Base-by-base conservation (phyloP, 148 eudicot species). In the Polygonum aviculare region DNA sequence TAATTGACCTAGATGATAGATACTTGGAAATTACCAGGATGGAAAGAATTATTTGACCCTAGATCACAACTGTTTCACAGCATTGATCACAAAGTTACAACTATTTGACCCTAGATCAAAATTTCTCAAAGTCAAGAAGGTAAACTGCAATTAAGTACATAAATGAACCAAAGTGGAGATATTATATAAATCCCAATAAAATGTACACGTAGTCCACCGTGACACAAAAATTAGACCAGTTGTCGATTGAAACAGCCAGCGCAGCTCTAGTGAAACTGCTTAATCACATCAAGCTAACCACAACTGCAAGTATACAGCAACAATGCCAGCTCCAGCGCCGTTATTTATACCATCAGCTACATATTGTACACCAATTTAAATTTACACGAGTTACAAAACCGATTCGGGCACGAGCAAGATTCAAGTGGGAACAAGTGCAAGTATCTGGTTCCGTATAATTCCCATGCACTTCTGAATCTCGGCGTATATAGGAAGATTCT, bases 401-500 rank as follows among this genome's bases (percentile, higher is more conserved):
- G 72, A 38, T 55, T 60, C 35, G 4, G 65, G 19, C 11, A 44
- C 49, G 18, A 26, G 40, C 6, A 3, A 11, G 60, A 67, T 54
- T 40, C 85, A 92, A 47, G 96, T 89, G 69, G 98, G 98, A 75
- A 94, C 78, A n/a, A 94, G 96, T 14, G 96, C 96, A 85, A 94
- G 70, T 77, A 94, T 92, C 75, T 94, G 97, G 84, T 85, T 92
- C 84, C 86, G 83, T 80, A 95, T 90, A 59, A 92, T 95, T 38
- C 96, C 94, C 96, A 94, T 87, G 80, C 94, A 94, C 81, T 89
- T 92, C 80, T 92, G 94, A 77, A 94, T 92, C 79, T 94, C 97
- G 10, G 89, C 80, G 77, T 92, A 94, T 26, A 89, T 79, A 3
- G 92, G 88, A 76, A 89, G 84, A 81, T 94, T 92, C 79, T 89